Percentiles rank a stretch among this genome's conserved stretches.
Conservation (phyloP, 768 basidiomycete genomes). For the Suillus occidentalis region DNA sequence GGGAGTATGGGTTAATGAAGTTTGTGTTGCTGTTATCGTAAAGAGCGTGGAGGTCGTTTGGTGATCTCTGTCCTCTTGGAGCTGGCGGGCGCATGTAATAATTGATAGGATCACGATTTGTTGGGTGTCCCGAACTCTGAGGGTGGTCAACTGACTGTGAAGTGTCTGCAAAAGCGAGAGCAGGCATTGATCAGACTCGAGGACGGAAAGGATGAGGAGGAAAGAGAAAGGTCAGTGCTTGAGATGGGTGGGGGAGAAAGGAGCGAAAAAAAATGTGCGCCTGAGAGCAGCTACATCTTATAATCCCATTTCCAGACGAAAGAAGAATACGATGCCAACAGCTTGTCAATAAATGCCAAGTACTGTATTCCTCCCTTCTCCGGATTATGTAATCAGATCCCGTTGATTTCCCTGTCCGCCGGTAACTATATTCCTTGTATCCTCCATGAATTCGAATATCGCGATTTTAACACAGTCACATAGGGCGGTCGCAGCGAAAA, state of each 20-base stretch:
- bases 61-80: constrained; percentile 19
- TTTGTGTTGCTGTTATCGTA: constrained; percentile 17
- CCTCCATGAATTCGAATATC: constrained; percentile 45
- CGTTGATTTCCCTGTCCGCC: constrained; percentile 13
- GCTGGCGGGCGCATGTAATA: constrained; percentile 24
- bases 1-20: constrained; percentile 12
- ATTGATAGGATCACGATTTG: constrained; percentile 10
- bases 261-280: constrained; percentile 29
- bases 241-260: constrained; percentile 18
- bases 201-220: constrained; percentile 1
- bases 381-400: constrained; percentile 12
- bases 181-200: constrained; percentile 27
- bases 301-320: constrained; percentile 20
- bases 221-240: constrained; percentile 1
- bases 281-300: constrained; percentile 34
- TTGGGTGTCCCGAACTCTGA: constrained; percentile 7
- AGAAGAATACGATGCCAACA: constrained; percentile 14
- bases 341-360: constrained; percentile 7
- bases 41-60: constrained; percentile 25
- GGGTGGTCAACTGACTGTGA: constrained; percentile 10
- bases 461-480: constrained; percentile 63
- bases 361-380: constrained; percentile 13
- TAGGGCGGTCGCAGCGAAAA: constrained; percentile 64
- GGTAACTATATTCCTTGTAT: constrained; percentile 6
- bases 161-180: constrained; percentile 21